phyloP scores from a whole-genome alignment of 495 filamentous ascomycete species.

The Xylaria cubensis region DNA sequence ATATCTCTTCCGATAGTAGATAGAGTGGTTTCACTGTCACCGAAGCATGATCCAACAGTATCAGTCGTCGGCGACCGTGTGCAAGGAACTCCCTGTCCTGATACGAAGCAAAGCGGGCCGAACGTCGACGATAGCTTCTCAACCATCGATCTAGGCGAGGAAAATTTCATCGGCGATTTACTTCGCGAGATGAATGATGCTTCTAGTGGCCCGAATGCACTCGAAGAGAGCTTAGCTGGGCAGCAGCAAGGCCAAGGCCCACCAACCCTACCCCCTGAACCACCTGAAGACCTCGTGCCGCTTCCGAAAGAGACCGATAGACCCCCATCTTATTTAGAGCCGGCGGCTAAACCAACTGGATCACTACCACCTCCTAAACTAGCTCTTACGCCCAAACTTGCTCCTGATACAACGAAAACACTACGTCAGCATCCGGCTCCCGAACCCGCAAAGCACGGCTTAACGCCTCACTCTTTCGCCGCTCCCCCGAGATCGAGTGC shows the following conservation, averaged over 20 bases:
- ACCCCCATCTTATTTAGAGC: neutral
- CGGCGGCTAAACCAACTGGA: neutral
- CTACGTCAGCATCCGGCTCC: neutral
- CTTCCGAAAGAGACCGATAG: neutral
- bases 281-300: neutral
- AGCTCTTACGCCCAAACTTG: slow-evolving; percentile 12
- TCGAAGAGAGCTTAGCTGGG: neutral
- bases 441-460: slow-evolving; percentile 14
- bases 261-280: neutral
- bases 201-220: neutral
- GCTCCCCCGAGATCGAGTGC: neutral
- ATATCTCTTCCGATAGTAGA: neutral
- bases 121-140: slow-evolving; percentile 2
- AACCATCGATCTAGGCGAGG: slow-evolving; percentile 17
- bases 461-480: neutral
- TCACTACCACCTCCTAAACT: slow-evolving; percentile 20
- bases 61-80: neutral
- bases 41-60: neutral
- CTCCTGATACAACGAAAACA: slow-evolving; percentile 14
- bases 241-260: neutral
- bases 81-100: neutral
- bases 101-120: neutral
- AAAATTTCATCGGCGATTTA: slow-evolving; percentile 14
- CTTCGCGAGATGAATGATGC: neutral
- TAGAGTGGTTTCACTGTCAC: neutral